Base-by-base conservation (phyloP, 495 filamentous ascomycete species). In the Hypomontagnella submonticulosa region DNA sequence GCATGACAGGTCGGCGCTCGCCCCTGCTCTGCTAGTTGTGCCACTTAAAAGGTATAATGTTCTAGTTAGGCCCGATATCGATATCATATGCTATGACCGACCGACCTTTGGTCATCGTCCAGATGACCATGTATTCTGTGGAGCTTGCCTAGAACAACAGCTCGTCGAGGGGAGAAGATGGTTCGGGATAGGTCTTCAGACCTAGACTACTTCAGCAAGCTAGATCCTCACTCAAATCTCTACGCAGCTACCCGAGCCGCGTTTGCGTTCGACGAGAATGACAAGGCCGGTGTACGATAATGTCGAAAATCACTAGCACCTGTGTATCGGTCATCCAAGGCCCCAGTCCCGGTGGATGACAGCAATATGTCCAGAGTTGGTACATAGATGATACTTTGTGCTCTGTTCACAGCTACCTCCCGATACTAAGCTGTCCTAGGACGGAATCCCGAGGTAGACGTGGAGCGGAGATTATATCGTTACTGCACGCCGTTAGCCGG, bases 241-340 rank as follows among this genome's bases (percentile, higher is more conserved):
- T 54, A 63, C 55, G 66, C 58, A 60, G 55, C 53, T 68, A 68
- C 59, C 66, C 66, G 66, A 41, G 43, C 48, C 49, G 54, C 49
- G 47, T 63, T 60, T 43, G 49, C 54, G 42, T 59, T 63, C 54
- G 46, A 61, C 57, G 49, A 61, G 49, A 57, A 63, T 56, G 49
- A 63, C 66, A 60, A 59, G 49, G 30, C 18, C 54, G 40, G 51
- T 30, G 51, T 40, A 63, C 59, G 59, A 63, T 36, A 68, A 63
- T 63, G 42, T 59, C 48, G 37, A 63, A 53, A 40, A 43, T 53
- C 20, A 46, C 54, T 44, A 50, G 59, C 32, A 55, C 42, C 46
- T 40, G 55, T 51, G 66, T 48, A 55, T 48, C 66, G 32, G 60
- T 30, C 56, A 59, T 50, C 37, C 37, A 27, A 42, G 54, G 6